phyloP scores from a whole-genome alignment of 2,329 filamentous ascomycete genomes.

The Colletotrichum sp. region DNA sequence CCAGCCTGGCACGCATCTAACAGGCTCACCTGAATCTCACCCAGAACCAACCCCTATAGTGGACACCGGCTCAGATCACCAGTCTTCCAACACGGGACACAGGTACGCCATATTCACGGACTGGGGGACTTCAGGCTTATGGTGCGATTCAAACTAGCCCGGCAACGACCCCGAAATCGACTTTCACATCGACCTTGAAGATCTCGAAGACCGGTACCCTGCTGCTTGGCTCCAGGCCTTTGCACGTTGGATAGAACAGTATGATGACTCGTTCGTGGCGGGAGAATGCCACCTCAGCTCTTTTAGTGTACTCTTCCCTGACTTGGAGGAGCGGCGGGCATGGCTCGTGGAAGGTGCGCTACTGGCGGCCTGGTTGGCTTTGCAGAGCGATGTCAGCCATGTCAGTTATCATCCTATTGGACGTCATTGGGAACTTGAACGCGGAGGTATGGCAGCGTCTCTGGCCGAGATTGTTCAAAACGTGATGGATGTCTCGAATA shows the following conservation, averaged over 20 bases:
- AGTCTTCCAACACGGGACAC: neutral
- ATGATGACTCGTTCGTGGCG: neutral
- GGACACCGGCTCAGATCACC: neutral
- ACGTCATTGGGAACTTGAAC: neutral
- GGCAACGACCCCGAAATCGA: neutral
- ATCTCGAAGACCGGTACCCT: neutral
- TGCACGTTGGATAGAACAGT: neutral
- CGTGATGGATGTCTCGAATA: too few species aligned
- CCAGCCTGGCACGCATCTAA: fast-evolving
- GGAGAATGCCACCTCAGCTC: neutral
- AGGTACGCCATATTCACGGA: fast-evolving
- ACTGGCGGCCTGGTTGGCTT: neutral
- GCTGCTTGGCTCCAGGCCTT: neutral
- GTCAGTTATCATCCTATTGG: neutral
- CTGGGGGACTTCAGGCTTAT: neutral
- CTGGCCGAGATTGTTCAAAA: too few species aligned
- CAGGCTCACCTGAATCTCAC: neutral
- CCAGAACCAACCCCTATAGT: fast-evolving
- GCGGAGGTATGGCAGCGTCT: neutral
- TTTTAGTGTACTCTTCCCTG: neutral
- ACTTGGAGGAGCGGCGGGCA: neutral
- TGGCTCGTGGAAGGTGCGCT: neutral
- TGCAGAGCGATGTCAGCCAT: neutral
- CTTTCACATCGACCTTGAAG: neutral
- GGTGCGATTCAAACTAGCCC: fast-evolving